Evolutionary conservation across 371 early-diverging fungal species (phyloP), one percentile per base, ranked within the genome.

Genomic region (Mucor mucedo): DNA sequence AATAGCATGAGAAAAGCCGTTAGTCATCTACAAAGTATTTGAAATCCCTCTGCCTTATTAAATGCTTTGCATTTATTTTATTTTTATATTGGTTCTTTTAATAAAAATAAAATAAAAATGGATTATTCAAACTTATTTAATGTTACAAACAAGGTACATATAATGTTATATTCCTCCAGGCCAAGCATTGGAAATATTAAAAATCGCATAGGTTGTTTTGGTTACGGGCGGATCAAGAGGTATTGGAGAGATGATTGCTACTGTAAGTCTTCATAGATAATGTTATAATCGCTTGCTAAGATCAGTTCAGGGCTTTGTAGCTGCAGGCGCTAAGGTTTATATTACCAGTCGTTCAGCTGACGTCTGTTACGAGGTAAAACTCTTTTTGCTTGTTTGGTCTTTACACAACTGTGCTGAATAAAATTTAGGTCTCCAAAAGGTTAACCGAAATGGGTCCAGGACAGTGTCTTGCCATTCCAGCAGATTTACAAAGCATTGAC

Each of bases 171-270:
- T 21, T 21, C 21, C 21, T 21, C 21, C 21, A 21, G 21, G 21
- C 21, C 21, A 0, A 21, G 1, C 21, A 21, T 21, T 0, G 21
- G 21, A 21, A 21, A 39, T 39, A 29, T 8, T 3, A 13, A n/a
- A 11, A 33, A 16, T 40, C 39, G 48, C 30, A 48, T n/a, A 49
- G 93, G 79, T 93, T 14, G 94, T 90, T n/a, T 77, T 95, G 33
- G 87, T 95, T 11, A 95, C 93, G 30, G 95, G 95, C 47, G 95
- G 95, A 39, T 86, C 89, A 39, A 75, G 87, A 49, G 91, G 89
- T 33, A 76, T 85, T 55, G 90, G 89, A 29, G 71, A 80, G 61
- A 83, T 87, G 85, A 82, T 89, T 40, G 80, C 84, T 28, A 73
- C 77, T 33, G 71, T 71, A 65, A 59, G 60, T 68, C 21, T 21